Percentiles rank a stretch among this genome's conserved stretches.
Conservation (phyloP, 371 early-diverging fungal species). For the Mucor velutinosus region DNA sequence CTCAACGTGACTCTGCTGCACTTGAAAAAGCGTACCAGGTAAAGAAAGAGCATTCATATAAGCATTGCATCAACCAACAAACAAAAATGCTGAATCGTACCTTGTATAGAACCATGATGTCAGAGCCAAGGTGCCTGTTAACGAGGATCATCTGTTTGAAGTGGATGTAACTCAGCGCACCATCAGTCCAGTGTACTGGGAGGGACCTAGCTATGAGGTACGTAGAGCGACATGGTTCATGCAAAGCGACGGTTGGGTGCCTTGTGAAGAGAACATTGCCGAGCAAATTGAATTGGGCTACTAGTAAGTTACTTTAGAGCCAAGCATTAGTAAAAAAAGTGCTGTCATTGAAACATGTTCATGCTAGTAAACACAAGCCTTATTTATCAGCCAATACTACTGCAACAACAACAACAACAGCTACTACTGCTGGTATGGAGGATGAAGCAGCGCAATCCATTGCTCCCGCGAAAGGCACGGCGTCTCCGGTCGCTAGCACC, state of each 20-base stretch:
- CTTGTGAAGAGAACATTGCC: conserved; percentile 80
- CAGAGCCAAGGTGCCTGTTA: conserved; percentile 52
- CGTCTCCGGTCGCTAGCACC: background rate
- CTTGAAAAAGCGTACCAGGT: conserved; percentile 61
- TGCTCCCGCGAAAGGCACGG: background rate
- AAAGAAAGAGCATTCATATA: background rate
- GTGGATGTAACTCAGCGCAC: conserved; percentile 73
- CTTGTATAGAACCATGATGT: conserved; percentile 34
- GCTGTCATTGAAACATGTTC: background rate
- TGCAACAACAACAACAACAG: conserved; percentile 9
- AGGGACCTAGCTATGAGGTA: conserved; percentile 79
- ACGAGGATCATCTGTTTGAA: conserved; percentile 80
- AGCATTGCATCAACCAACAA: background rate
- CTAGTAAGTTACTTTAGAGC: conserved; percentile 39
- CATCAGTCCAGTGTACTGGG: conserved; percentile 82
- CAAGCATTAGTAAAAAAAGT: background rate
- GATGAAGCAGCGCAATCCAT: background rate
- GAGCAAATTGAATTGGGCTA: conserved; percentile 85
- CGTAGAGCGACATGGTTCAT: conserved; percentile 85
- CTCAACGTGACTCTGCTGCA: conserved; percentile 59
- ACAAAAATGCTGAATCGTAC: background rate
- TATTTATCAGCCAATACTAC: conserved; percentile 34
- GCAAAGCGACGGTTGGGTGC: conserved; percentile 67
- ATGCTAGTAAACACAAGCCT: conserved; percentile 58
- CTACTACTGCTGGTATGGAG: background rate